Base-by-base conservation (phyloP, 805 yeast species). In the Sungouiozyma ichnusensis region DNA sequence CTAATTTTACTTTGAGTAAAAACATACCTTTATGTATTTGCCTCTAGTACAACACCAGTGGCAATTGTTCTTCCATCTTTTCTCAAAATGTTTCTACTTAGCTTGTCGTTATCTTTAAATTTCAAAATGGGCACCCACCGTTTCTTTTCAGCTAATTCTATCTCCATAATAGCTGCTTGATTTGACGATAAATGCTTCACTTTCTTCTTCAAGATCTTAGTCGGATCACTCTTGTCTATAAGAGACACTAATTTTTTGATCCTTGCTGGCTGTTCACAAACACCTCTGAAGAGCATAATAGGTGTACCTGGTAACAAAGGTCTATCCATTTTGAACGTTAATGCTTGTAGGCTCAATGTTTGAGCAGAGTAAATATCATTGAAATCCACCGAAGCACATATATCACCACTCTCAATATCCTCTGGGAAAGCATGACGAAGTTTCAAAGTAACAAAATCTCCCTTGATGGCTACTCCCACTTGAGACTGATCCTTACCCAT, bases 1-100 rank as follows among this genome's bases (percentile, higher is more conserved):
- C n/a, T n/a, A n/a, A n/a, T n/a, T n/a, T n/a, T n/a, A n/a, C n/a
- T n/a, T n/a, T 11, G 11, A 24, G 11, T 24, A 24, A 11, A 24
- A 24, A 24, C 29, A 24, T 24, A 24, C 29, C 11, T 24, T 24
- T 31, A 33, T 65, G 34, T 64, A 18, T 39, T 29, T 1, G 38
- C 50, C 69, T 85, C 84, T 47, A 94, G 81, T 55, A 90, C 84
- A 64, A 85, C 83, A 64, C 98, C 99, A 60, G 92, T 90, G 48
- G 97, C 99, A 65, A 92, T 86, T 37, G 98, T 90, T 54, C 78
- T 80, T 55, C 97, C 98, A 67, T 92, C 97, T 67, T 92, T 97
- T 73, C 99, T 86, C 62, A 92, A 74, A 16, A 97, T 87, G 63
- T 92, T 85, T 67, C 97, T 81, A 53, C 97, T 97, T 53, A 92